Conservation (phyloP, 352 stramenopile genomes). For the Thalassiosira mediterranea region DNA sequence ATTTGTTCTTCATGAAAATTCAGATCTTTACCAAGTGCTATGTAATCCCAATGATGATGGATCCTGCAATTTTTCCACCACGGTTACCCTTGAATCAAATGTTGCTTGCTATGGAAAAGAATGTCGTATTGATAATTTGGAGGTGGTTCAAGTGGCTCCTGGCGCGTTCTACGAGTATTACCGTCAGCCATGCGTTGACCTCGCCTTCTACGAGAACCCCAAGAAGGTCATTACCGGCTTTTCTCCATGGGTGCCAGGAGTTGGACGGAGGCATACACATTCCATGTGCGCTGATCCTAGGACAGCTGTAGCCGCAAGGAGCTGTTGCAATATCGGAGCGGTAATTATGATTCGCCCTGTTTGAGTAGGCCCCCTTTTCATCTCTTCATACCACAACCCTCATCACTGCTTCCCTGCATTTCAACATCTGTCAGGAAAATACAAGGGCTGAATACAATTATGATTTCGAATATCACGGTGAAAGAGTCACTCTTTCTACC, state of each 20-base stretch:
- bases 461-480: constrained; percentile 44
- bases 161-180: constrained; percentile 69
- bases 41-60: constrained; percentile 49
- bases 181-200: constrained; percentile 56
- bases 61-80: constrained; percentile 51
- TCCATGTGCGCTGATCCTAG: constrained; percentile 57
- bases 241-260: neutral
- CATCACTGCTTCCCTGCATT: no score
- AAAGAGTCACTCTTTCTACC: constrained; percentile 27
- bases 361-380: neutral
- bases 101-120: constrained; percentile 54
- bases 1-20: constrained; percentile 52
- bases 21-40: constrained; percentile 53
- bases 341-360: constrained; percentile 15
- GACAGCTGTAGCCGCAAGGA: constrained; percentile 31
- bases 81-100: constrained; percentile 51
- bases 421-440: neutral
- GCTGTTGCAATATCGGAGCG: constrained; percentile 37
- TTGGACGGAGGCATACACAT: constrained; percentile 46
- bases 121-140: constrained; percentile 55
- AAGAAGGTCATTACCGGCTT: constrained; percentile 63
- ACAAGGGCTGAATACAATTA: constrained; percentile 33
- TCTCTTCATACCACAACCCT: neutral
- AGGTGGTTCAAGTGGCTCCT: constrained; percentile 49
- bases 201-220: constrained; percentile 51